Conservation (phyloP, 805 yeast species). For the Wickerhamiella dianesei region DNA sequence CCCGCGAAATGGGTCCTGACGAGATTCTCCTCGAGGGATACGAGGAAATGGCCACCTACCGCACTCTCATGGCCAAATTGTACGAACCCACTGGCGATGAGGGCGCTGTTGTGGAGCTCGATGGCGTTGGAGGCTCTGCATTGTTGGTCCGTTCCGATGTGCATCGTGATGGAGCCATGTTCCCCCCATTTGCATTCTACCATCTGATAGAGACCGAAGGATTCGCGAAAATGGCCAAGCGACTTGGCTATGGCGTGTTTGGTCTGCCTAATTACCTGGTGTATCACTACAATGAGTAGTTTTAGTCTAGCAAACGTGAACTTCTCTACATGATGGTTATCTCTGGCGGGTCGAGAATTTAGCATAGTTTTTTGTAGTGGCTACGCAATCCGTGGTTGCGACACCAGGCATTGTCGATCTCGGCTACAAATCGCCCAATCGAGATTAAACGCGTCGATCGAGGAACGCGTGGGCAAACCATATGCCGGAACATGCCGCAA, state of each 20-base stretch:
- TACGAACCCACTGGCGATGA: slow-evolving; percentile 54
- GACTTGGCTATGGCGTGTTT: slow-evolving; percentile 78
- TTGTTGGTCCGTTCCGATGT: slow-evolving; percentile 93
- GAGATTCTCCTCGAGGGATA: slow-evolving; percentile 94
- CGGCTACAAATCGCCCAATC: too few species aligned
- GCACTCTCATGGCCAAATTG: slow-evolving; percentile 87
- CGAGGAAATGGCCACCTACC: slow-evolving; percentile 80
- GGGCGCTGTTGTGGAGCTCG: slow-evolving; percentile 64
- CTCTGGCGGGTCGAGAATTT: too few species aligned
- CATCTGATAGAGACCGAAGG: slow-evolving; percentile 97
- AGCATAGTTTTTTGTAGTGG: background rate
- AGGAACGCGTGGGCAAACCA: too few species aligned
- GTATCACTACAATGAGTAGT: slow-evolving; percentile 68
- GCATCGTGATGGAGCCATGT: slow-evolving; percentile 98
- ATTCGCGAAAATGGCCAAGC: slow-evolving; percentile 88
- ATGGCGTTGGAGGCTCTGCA: slow-evolving; percentile 98
- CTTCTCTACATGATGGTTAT: too few species aligned
- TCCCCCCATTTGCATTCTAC: slow-evolving; percentile 96
- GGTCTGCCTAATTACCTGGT: slow-evolving; percentile 94
- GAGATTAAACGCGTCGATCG: too few species aligned
- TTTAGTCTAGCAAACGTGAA: too few species aligned
- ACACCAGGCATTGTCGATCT: too few species aligned
- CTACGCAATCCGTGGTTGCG: too few species aligned
- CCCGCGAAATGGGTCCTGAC: slow-evolving; percentile 60
- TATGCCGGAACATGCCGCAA: too few species aligned